Evolutionary conservation across 345 rosid genomes (phyloP), one percentile per base, ranked within the genome.

Genomic region (Clarkia xantiana): DNA sequence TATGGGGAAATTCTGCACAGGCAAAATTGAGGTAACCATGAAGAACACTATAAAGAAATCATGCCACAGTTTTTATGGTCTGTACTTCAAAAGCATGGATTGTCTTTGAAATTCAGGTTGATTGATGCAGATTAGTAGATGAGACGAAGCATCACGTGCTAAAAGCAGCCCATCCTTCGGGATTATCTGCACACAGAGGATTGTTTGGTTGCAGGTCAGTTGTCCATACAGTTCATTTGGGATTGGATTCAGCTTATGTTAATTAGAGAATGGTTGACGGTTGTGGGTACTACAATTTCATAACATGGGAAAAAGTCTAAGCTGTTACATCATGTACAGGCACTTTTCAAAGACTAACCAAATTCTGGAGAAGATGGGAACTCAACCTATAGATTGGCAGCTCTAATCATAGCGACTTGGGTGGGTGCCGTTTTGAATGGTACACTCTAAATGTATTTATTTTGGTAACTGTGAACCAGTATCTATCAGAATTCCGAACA

Each of bases 81-180:
- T 22, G 25, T 2, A 22, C 25, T 22, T 22, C 25, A 22, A 22
- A 22, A 22, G 25, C 25, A 22, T 22, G 25, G 25, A 22, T 29
- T 29, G 36, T 10, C 36, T 29, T 29, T 29, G 36, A 29, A 29
- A 4, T 29, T 7, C 36, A 29, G 36, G 5, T 29, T 29, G 36
- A 29, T 29, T 57, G 22, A 14, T 59, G 43, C 79, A 91, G 98
- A 76, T 75, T 86, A 67, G 84, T 91, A 64, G 86, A 86, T 69
- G 81, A 63, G 68, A 72, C 66, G 58, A 91, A 75, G 61, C 98
- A 91, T 78, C 83, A 81, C 58, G 75, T 86, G 57, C 94, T 86
- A 63, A 84, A 81, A 72, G 86, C 98, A 47, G 98, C 98, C 17
- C 98, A 91, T 76, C 98, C 98, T 34, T 91, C 98, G 64, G 98